These are phyloP conservation scores for Clonostachys solani DNA, from an alignment of 2,329 filamentous ascomycete genomes.

Conservation along the genomic window DNA sequence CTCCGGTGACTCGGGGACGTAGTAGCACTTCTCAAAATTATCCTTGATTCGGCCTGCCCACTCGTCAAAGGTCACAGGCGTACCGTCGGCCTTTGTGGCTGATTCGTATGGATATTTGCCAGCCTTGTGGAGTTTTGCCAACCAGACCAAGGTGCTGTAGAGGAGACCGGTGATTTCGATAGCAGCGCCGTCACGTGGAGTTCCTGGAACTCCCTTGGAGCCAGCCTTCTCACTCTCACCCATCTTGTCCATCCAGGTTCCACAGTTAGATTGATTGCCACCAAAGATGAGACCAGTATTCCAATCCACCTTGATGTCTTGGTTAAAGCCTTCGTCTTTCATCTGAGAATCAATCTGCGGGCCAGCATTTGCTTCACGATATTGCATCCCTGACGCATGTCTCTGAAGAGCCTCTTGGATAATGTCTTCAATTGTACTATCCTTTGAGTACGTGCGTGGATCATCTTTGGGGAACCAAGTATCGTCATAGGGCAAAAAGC, in stretches of 20 bases:
- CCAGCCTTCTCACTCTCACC: constrained; percentile 90
- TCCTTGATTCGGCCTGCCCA: constrained; percentile 79
- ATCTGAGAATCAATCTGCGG: constrained; percentile 87
- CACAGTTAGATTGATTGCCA: constrained; percentile 91
- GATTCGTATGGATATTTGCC: constrained; percentile 70
- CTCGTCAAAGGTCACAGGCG: constrained; percentile 62
- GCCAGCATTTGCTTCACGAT: constrained; percentile 91
- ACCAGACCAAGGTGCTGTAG: constrained; percentile 86
- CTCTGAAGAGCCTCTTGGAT: constrained; percentile 92
- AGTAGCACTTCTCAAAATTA: constrained; percentile 93
- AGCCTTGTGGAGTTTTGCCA: constrained; percentile 59
- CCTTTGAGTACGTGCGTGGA: constrained; percentile 75
- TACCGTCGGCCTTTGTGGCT: constrained; percentile 62
- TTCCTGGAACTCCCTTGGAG: constrained; percentile 90
- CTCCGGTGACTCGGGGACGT: constrained; percentile 64
- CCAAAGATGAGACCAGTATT: constrained; percentile 84
- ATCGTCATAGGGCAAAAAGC: constrained; percentile 93
- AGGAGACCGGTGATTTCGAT: constrained; percentile 92
- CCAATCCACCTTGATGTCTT: constrained; percentile 90
- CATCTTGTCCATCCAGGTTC: constrained; percentile 99
- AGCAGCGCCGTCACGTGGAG: constrained; percentile 92
- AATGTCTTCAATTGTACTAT: constrained; percentile 80
- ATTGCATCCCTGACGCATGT: constrained; percentile 86
- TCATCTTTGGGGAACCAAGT: constrained; percentile 88
- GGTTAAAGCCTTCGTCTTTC: constrained; percentile 87